These are phyloP conservation scores for Eucalyptus microcorys DNA, from an alignment of 345 rosid genomes.

Conservation along the genomic window DNA sequence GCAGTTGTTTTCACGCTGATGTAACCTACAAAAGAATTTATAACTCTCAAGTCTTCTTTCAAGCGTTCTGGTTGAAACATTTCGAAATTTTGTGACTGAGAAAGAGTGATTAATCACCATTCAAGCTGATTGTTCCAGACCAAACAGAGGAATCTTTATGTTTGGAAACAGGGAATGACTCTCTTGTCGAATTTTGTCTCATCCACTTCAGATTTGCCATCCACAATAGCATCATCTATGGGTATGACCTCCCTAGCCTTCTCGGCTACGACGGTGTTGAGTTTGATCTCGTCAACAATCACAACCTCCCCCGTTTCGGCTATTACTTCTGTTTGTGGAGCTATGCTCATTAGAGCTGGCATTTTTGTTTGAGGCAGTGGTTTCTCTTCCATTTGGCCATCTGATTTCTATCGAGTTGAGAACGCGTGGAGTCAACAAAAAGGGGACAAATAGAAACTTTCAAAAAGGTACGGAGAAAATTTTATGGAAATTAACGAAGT, in stretches of 20 bases:
- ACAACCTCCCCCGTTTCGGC: constrained; percentile 29
- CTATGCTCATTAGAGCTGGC: too few relatives aligned
- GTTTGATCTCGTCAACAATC: constrained; percentile 48
- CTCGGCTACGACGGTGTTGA: constrained; percentile 59
- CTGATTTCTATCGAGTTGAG: background rate
- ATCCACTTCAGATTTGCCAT: constrained; percentile 80
- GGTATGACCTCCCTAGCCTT: constrained; percentile 84
- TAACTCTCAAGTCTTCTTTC: constrained; percentile 36
- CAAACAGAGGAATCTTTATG: constrained; percentile 54
- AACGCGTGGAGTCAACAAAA: background rate
- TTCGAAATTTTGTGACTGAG: too few relatives aligned
- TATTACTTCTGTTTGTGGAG: too few relatives aligned
- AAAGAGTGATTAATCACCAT: constrained; percentile 23
- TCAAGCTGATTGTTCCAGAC: constrained; percentile 89
- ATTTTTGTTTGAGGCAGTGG: background rate
- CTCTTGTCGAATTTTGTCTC: constrained; percentile 83
- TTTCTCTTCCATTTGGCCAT: background rate
- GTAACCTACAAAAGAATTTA: too few relatives aligned
- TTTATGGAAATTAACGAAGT: too few relatives aligned
- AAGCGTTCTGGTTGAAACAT: too few relatives aligned
- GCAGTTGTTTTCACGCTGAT: constrained; percentile 56
- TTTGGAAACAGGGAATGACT: constrained; percentile 74
- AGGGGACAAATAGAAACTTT: background rate
- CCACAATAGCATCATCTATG: constrained; percentile 77
- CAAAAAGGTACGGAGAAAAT: too few relatives aligned